Base-by-base conservation (phyloP, 176 grass and related monocot genomes). In the Typha latifolia region DNA sequence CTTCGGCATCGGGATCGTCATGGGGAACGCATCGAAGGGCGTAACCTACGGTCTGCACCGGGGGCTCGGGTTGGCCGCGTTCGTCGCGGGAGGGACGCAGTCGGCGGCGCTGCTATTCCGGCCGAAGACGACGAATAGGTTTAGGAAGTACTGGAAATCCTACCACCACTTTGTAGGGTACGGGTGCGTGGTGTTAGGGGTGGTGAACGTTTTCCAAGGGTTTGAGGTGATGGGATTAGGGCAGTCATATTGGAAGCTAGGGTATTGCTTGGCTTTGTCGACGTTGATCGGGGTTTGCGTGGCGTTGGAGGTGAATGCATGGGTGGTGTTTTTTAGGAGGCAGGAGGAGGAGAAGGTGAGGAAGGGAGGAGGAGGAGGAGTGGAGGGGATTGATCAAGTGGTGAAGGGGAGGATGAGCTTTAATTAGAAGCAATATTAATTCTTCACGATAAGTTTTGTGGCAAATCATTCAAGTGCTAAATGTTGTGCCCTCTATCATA, bases 91-190 rank as follows among this genome's bases (percentile, higher is more conserved):
- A 11, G 90, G 89, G 47, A 79, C 93, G 73, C 95, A 99, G 86
- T 77, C 84, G 47, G 83, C 88, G 52, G 95, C 95, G 29, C n/a
- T 99, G 47, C 66, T 99, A 49, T 90, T 99, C 86, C 75, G 84
- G 73, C 95, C 89, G 31, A 93, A 93, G 89, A 94, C 95, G 48
- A 99, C 95, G 14, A 90, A 99, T 83, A 70, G 78, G 61, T 99
- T 82, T 83, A 77, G 95, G 34, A 99, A 99, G 69, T 99, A 99
- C 78, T 99, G 95, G 95, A 99, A 99, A 78, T 99, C 95, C 67
- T 99, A 99, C 84, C 95, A 99, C 89, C 95, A 99, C 76, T 87
- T 99, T 47, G 73, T 99, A 0, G 95, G 95, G 1, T 99, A 99
- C 70, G 86, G 95, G 34, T 93, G 83, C 80, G 81, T 85, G 20